These are phyloP conservation scores for Chrysanthemum makinoi DNA, from an alignment of 129 eudicot species.

Conservation along the genomic window DNA sequence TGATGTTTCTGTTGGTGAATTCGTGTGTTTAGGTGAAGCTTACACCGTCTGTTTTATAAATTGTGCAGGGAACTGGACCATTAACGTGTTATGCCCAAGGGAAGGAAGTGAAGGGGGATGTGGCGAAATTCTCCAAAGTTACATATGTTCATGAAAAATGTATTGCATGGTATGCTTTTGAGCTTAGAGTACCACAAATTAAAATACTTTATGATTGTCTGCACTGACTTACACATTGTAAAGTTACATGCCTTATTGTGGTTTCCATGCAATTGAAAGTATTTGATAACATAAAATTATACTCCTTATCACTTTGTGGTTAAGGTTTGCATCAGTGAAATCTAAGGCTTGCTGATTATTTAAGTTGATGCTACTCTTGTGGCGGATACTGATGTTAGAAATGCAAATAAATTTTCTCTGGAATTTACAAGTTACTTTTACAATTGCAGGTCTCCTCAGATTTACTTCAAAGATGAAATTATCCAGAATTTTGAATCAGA, in stretches of 20 bases:
- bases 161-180: constrained; percentile 53
- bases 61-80: constrained; percentile 73
- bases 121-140: constrained; percentile 34
- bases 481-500: constrained; percentile 71
- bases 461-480: constrained; percentile 42
- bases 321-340: no score
- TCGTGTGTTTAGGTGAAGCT: not conserved
- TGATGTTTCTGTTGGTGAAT: not conserved
- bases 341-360: no score
- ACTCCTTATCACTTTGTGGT: no score
- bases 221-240: no score
- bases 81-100: constrained; percentile 66
- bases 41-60: constrained; percentile 1
- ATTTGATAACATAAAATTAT: no score
- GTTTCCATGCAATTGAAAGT: no score
- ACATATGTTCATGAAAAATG: constrained; percentile 70
- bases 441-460: constrained; percentile 70
- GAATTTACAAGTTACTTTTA: not conserved
- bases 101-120: constrained; percentile 42
- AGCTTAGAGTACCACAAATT: no score
- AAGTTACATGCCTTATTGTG: no score
- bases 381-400: not conserved
- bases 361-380: no score
- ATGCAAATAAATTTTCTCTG: not conserved
- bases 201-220: no score